Conservation (phyloP, 2,329 filamentous ascomycete genomes). For the Colletotrichum sp. region DNA sequence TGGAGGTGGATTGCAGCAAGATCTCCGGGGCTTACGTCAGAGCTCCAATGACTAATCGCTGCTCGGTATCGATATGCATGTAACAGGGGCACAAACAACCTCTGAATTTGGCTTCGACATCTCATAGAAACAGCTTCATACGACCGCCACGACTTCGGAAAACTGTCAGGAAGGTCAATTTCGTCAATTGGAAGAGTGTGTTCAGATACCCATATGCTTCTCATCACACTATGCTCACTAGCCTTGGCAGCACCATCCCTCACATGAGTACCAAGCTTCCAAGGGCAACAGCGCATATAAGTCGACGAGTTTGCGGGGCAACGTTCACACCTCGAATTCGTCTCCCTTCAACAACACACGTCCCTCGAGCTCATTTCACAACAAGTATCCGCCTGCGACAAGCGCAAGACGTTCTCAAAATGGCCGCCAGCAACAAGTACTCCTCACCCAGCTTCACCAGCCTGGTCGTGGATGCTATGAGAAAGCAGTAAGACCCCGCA, state of each 20-base stretch:
- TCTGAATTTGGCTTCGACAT: neutral
- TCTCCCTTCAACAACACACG: neutral
- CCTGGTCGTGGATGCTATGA: constrained; percentile 79
- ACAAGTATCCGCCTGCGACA: neutral
- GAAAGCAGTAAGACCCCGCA: constrained; percentile 69
- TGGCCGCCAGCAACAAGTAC: constrained; percentile 13
- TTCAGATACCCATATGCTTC: neutral
- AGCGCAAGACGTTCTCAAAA: neutral
- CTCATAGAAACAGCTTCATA: neutral
- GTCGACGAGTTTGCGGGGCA: constrained; percentile 8
- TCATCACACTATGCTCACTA: neutral
- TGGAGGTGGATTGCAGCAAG: neutral
- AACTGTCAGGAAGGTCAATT: neutral
- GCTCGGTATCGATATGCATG: neutral
- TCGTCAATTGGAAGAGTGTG: neutral
- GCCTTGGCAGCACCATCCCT: neutral
- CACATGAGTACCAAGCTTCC: constrained; percentile 1
- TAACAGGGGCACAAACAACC: neutral
- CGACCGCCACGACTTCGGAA: neutral
- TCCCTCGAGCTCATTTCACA: neutral
- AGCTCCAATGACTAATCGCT: neutral
- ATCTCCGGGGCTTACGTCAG: constrained; percentile 6
- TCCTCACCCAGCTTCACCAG: constrained; percentile 47
- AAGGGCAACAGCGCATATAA: constrained; percentile 18
- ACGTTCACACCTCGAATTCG: neutral